Evolutionary conservation across 768 basidiomycete species (phyloP), one percentile per base, ranked within the genome.

Genomic region (Glaciozyma martinii): DNA sequence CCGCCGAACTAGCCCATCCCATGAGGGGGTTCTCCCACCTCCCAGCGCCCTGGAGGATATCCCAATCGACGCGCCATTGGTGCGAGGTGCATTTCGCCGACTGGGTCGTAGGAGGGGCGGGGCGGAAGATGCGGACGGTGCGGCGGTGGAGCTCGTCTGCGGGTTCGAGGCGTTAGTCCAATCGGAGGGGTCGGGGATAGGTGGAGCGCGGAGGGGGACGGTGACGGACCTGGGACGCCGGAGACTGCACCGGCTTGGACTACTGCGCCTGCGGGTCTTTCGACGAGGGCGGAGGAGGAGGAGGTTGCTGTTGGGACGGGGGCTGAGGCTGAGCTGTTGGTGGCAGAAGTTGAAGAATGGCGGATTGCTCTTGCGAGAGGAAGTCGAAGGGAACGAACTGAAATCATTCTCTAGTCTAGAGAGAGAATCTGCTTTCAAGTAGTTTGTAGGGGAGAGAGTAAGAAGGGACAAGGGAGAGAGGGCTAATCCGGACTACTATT

Each of bases 1-100:
- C 63, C 25, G 62, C 66, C 88, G 90, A 91, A 79, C 86, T 89
- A 0, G 92, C 93, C 81, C 83, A 99, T 52, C 94, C 94, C 90
- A 98, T 99, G 71, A 99, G 76, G 6, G 90, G 90, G 75, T 98
- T 99, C 81, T 97, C 92, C 94, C 94, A 99, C 59, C 94, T 82
- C 18, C 89, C 91, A 33, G 83, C 85, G 42, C 93, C 90, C 63
- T 83, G 84, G n/a, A 97, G 79, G 62, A 85, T 85, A 73, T 98
- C 94, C 80, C 86, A 98, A 77, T 98, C 94, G 73, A 99, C 84
- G 69, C 90, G 81, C 94, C 94, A 99, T 72, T 87, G 85, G 70
- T 87, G 83, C 16, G 84, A 83, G 77, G 92, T 92, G 59, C 84
- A 85, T 49, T 85, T 82, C 56, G 90, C 94, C 60, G 90, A 92